Conservation (phyloP, 805 yeast genomes). For the Hanseniaspora vineae region DNA sequence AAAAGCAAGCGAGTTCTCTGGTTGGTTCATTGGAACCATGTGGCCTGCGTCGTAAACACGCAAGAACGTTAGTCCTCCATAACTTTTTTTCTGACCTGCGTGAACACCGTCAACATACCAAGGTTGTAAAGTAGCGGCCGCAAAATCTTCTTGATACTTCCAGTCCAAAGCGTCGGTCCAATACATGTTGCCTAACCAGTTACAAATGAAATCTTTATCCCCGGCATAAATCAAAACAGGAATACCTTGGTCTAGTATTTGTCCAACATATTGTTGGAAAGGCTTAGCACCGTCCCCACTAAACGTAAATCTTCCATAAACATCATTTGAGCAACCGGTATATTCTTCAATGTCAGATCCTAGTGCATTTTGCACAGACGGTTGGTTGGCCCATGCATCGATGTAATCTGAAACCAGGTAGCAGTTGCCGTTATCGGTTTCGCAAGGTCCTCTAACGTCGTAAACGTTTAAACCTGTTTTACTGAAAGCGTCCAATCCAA, state of each 20-base stretch:
- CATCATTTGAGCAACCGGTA: slow-evolving; percentile 54
- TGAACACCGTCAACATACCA: slow-evolving; percentile 31
- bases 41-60: slow-evolving; percentile 79
- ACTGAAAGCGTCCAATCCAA: slow-evolving; percentile 53
- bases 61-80: slow-evolving; percentile 58
- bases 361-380: slow-evolving; percentile 56
- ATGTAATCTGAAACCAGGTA: slow-evolving; percentile 61
- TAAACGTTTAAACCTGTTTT: slow-evolving; percentile 77
- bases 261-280: slow-evolving; percentile 60
- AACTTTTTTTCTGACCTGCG: slow-evolving; percentile 68
- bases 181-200: slow-evolving; percentile 83
- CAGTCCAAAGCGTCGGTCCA: slow-evolving; percentile 65
- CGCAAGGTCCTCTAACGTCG: slow-evolving; percentile 74
- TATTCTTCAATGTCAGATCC: slow-evolving; percentile 76
- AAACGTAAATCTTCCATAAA: slow-evolving; percentile 53
- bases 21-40: slow-evolving; percentile 87
- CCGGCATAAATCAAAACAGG: slow-evolving; percentile 91
- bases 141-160: slow-evolving; percentile 41
- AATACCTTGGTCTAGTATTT: slow-evolving; percentile 50
- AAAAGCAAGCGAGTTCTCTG: slow-evolving; percentile 56
- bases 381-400: slow-evolving; percentile 60
- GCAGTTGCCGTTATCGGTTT: slow-evolving; percentile 52
- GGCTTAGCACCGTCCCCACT: slow-evolving; percentile 83
- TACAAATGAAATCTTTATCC: slow-evolving; percentile 84
- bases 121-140: slow-evolving; percentile 26